Percentiles rank a stretch among this genome's conserved stretches.
phyloP scores from a whole-genome alignment of 2,329 filamentous ascomycete genomes.

The Apiospora aurea region DNA sequence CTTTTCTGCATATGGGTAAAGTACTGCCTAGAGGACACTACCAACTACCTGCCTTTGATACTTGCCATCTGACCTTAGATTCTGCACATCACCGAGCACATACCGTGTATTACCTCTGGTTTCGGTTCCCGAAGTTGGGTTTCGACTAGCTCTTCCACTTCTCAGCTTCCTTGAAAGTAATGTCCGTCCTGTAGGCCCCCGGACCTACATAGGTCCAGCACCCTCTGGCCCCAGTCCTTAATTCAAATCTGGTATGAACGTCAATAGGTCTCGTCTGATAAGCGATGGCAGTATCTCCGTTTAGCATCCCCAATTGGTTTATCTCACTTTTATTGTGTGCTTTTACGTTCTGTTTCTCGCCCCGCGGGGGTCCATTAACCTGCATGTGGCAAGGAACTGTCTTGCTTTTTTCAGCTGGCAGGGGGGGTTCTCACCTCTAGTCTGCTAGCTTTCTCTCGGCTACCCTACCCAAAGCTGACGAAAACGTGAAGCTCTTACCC shows the following conservation, averaged over 20 bases:
- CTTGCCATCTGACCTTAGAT: too few relatives aligned
- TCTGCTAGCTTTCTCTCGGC: background rate
- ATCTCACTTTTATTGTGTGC: background rate
- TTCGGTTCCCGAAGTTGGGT: background rate
- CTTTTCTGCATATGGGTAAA: background rate
- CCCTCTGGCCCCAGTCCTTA: background rate
- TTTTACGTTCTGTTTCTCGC: background rate
- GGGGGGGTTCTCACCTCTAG: background rate
- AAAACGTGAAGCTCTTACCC: background rate
- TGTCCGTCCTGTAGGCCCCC: too few relatives aligned
- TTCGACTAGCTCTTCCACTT: background rate
- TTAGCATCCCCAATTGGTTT: background rate
- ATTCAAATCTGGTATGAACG: background rate
- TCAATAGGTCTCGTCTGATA: background rate
- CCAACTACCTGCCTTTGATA: background rate
- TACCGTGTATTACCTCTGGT: background rate
- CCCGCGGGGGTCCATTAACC: background rate
- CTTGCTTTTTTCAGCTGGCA: conserved; percentile 20
- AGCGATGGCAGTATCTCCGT: background rate
- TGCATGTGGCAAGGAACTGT: background rate
- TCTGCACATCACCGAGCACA: background rate
- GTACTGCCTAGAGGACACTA: background rate
- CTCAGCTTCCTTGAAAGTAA: background rate
- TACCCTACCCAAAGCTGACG: background rate
- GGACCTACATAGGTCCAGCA: background rate